Conservation (phyloP, 139 green algal genomes). For the Chlorella sorokiniana region DNA sequence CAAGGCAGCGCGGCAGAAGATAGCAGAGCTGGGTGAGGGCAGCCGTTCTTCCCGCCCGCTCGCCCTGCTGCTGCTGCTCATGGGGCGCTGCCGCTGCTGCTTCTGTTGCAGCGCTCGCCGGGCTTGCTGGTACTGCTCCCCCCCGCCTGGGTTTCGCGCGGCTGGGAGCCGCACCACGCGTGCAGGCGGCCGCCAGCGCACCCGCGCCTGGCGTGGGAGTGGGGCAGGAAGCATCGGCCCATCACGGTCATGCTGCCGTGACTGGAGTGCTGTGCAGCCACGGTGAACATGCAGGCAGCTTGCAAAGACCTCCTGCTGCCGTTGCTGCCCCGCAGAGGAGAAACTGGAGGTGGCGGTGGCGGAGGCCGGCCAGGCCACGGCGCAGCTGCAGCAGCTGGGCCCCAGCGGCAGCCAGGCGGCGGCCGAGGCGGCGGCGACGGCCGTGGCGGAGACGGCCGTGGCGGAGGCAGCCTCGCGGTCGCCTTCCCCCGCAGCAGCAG, state of each 20-base stretch:
- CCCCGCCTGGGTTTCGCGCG: too few species aligned
- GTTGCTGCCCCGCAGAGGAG: not conserved
- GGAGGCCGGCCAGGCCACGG: not conserved
- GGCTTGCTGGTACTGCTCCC: not conserved
- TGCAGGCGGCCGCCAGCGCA: too few species aligned
- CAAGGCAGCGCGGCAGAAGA: slow-evolving; percentile 31
- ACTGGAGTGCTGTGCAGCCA: too few species aligned
- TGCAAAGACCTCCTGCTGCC: too few species aligned
- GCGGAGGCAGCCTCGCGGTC: not conserved
- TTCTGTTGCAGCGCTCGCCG: not conserved
- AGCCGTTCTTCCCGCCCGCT: too few species aligned
- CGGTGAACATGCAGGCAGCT: too few species aligned
- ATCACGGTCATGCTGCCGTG: too few species aligned
- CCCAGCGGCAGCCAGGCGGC: not conserved
- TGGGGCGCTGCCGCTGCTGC: not conserved
- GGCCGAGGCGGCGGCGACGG: not conserved
- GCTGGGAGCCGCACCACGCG: too few species aligned
- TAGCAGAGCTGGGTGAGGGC: slow-evolving; percentile 41
- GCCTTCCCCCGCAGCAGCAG: not conserved
- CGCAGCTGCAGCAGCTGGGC: slow-evolving; percentile 28
- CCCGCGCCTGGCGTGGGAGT: too few species aligned
- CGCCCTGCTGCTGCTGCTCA: not conserved
- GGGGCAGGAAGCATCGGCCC: too few species aligned
- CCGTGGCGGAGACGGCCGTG: not conserved
- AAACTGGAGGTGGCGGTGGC: slow-evolving; percentile 5